Conservation (phyloP, 75 land plant genomes). For the Chamaecyparis obtusa region DNA sequence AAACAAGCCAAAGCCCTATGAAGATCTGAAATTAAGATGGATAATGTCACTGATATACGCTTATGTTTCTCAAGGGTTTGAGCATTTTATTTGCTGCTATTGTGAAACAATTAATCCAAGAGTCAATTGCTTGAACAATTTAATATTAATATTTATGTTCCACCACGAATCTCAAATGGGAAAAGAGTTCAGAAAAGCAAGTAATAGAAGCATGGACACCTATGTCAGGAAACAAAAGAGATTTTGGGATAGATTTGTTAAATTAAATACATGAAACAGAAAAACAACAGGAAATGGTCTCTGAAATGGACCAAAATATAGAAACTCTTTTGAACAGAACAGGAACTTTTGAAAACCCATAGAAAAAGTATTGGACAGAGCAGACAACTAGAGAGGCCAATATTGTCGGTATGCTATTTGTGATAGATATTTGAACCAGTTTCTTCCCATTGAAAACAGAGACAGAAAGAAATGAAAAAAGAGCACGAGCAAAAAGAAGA, state of each 20-base stretch:
- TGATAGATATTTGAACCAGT: background rate
- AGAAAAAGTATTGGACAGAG: background rate
- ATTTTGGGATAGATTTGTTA: background rate
- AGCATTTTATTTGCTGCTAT: background rate
- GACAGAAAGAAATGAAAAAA: background rate
- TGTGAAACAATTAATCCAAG: background rate
- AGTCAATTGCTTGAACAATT: background rate
- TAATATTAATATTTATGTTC: background rate
- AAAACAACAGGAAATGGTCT: background rate
- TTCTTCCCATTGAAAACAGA: background rate
- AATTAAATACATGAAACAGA: background rate
- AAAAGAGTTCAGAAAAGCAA: background rate
- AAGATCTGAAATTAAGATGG: background rate
- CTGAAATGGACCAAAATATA: background rate
- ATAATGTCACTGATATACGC: too few relatives aligned
- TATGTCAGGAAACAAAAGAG: background rate
- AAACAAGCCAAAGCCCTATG: background rate
- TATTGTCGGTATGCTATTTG: background rate
- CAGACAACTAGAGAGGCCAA: background rate
- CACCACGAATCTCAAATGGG: background rate
- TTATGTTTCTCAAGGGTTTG: background rate
- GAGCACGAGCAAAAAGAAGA: background rate
- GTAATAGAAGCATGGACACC: background rate
- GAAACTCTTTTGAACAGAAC: background rate
- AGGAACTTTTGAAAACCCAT: background rate